Base-by-base conservation (phyloP, 306 rosid genomes). In the Acacia melanoxylon region DNA sequence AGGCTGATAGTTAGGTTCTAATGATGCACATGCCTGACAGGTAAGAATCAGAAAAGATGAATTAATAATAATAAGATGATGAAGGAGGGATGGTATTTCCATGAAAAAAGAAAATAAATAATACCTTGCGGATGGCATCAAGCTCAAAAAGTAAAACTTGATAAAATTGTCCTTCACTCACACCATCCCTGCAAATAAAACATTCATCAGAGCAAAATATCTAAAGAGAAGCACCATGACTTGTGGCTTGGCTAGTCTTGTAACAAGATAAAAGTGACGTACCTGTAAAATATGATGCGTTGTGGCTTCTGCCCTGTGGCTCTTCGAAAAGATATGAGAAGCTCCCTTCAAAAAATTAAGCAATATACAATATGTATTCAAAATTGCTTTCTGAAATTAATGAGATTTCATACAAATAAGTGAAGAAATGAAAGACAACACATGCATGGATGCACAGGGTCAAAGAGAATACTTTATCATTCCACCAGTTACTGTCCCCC, bases 291-390 rank as follows among this genome's bases (percentile, higher is more conserved):
- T 76, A 96, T 96, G 67, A 96, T 96, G 27, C 99, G 97, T 4
- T 92, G 91, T 1, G 99, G 99, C 86, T 96, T 96, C 83, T 92
- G 97, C 31, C 99, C 98, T 49, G 99, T 96, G 65, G 98, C 99
- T 85, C 97, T 89, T 22, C 98, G 88, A 84, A 96, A 96, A 13
- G 99, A 96, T 83, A 93, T 94, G 58, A 96, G 99, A 25, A 96
- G 92, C 22, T 96, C 99, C 86, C 99, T 96, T 42, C 46, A 86
- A 63, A 63, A 68, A 20, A 41, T 44, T 27, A 58, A 44, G 41
- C 15, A 10, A 75, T 5, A 62, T 33, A n/a, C 29, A 58, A 58
- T 58, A n/a, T 58, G 58, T 8, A 22, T 68, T 7, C 8, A 16
- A 49, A 25, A 35, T 7, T 78, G 1, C 22, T 10, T 46, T 25